Evolutionary conservation across 306 rosid genomes (phyloP).

Genomic region (Dalbergia cochinchinensis): DNA sequence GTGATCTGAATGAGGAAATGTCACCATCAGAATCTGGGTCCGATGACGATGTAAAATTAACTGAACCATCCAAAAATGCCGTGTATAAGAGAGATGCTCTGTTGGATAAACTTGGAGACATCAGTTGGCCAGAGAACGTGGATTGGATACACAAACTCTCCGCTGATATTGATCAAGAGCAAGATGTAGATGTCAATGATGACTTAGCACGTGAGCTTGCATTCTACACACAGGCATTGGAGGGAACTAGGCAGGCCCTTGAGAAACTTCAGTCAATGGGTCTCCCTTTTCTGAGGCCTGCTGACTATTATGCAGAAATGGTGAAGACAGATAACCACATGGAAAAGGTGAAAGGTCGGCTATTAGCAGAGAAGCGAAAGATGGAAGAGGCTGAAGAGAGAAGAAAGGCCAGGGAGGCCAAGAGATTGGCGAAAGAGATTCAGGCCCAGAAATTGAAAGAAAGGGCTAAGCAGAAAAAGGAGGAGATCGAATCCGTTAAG

Average conservation of each 20-base stretch:
- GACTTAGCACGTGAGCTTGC: constrained; percentile 88
- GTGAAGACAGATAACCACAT: constrained; percentile 87
- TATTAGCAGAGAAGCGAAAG: constrained; percentile 72
- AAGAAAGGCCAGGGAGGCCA: constrained; percentile 83
- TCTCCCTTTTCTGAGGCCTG: constrained; percentile 79
- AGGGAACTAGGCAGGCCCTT: constrained; percentile 79
- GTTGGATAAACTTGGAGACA: constrained; percentile 88
- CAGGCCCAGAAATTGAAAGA: constrained; percentile 86
- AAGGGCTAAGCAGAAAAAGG: constrained; percentile 90
- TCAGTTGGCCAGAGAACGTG: constrained; percentile 79
- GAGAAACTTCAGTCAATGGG: constrained; percentile 79
- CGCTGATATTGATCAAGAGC: constrained; percentile 76
- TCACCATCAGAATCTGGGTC: constrained; percentile 66
- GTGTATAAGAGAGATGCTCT: constrained; percentile 72
- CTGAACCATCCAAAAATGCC: constrained; percentile 75
- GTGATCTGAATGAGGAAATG: constrained; percentile 47
- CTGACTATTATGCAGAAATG: constrained; percentile 93
- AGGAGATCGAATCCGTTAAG: constrained; percentile 88
- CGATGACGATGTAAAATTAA: constrained; percentile 69
- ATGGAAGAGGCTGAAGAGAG: constrained; percentile 95
- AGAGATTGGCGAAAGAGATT: constrained; percentile 81
- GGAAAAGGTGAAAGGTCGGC: constrained; percentile 80
- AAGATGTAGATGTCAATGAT: constrained; percentile 84
- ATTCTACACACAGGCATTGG: constrained; percentile 83
- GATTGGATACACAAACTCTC: constrained; percentile 85